Conservation (phyloP, 306 rosid genomes). For the Benincasa hispida region DNA sequence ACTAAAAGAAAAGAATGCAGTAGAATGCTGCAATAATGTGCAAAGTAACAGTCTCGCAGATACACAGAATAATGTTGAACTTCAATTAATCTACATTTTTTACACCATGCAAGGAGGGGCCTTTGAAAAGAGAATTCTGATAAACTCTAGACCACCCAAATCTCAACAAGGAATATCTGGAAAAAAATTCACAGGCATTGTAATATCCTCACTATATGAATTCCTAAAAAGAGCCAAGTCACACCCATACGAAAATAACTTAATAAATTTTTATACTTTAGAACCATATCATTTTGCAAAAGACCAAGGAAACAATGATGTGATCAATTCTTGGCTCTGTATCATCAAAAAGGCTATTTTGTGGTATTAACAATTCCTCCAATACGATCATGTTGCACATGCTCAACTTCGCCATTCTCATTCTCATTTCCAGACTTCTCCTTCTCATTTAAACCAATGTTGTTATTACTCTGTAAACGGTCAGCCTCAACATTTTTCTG, state of each 20-base stretch:
- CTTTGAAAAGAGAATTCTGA: not conserved
- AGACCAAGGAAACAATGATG: not conserved
- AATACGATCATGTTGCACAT: slow-evolving; percentile 10
- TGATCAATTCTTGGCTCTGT: not conserved
- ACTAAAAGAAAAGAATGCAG: not conserved
- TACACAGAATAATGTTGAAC: not conserved
- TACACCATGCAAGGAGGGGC: not conserved
- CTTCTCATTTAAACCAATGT: slow-evolving; percentile 11
- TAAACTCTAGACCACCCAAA: not conserved
- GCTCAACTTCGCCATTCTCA: slow-evolving; percentile 13
- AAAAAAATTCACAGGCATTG: not conserved
- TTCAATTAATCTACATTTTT: slow-evolving; percentile 3
- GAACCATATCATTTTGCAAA: not conserved
- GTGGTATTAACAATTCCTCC: slow-evolving; percentile 15
- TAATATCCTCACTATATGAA: not conserved
- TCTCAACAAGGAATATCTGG: not conserved
- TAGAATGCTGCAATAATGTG: not conserved
- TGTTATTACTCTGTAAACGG: slow-evolving; percentile 11
- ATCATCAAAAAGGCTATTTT: slow-evolving; percentile 3
- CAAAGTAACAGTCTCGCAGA: not conserved
- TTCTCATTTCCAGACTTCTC: no score
- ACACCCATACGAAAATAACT: not conserved
- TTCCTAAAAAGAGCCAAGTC: not conserved
- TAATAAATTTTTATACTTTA: not conserved
- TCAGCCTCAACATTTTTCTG: slow-evolving; percentile 7